phyloP scores from a whole-genome alignment of 306 rosid genomes.

The Castanea sativa region DNA sequence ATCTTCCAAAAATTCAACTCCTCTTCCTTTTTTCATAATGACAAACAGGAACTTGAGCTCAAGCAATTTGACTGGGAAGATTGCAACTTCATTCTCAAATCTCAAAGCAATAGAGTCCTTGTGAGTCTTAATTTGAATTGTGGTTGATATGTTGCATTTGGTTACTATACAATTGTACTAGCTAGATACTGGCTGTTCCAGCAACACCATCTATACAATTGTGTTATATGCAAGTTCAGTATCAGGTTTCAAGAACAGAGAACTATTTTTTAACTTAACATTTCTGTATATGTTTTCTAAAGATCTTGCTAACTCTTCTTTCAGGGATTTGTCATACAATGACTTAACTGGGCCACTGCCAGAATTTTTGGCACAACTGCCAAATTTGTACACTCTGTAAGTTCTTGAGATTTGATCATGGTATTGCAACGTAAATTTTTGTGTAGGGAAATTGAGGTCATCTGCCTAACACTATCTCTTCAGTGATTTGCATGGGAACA shows the following conservation, averaged over 20 bases:
- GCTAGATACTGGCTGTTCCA: background rate
- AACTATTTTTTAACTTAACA: too few relatives aligned
- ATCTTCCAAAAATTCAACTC: too few relatives aligned
- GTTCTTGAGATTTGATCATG: background rate
- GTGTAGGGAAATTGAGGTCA: background rate
- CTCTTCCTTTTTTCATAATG: too few relatives aligned
- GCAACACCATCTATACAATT: background rate
- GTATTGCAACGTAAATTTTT: background rate
- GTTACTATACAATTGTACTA: background rate
- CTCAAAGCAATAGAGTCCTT: too few relatives aligned
- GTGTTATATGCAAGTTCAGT: background rate
- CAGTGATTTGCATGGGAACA: conserved; percentile 22
- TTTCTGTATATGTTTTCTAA: too few relatives aligned
- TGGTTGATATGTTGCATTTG: background rate
- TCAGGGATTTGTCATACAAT: conserved; percentile 36
- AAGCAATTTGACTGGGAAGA: too few relatives aligned
- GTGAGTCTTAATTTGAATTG: too few relatives aligned
- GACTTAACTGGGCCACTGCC: too few relatives aligned
- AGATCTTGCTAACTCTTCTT: background rate
- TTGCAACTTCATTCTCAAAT: too few relatives aligned
- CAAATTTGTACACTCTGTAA: conserved; percentile 13
- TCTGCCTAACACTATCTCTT: background rate
- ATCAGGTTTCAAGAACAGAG: too few relatives aligned
- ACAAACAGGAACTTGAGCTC: too few relatives aligned
- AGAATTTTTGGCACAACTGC: too few relatives aligned